A percentile compares a stretch with the other conserved stretches of the same genome.
These are phyloP conservation scores for Juncus inflexus DNA, from an alignment of 176 grass and related monocot species.

Conservation along the genomic window DNA sequence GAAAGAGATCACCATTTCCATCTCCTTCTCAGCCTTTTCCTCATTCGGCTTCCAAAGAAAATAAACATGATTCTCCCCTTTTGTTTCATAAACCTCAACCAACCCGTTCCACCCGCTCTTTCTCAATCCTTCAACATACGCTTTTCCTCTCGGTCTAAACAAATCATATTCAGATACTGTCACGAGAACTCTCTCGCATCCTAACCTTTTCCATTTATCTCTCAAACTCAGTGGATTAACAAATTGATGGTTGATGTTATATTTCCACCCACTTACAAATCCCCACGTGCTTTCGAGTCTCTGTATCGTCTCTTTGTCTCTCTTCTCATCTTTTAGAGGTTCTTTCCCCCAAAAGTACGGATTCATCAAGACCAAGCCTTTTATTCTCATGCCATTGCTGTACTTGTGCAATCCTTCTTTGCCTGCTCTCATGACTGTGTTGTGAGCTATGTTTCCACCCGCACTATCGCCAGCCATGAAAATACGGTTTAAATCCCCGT, in stretches of 20 bases:
- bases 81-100: slow-evolving; percentile 39
- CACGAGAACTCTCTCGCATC: slow-evolving; percentile 35
- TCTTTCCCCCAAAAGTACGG: slow-evolving; percentile 60
- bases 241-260: slow-evolving; percentile 45
- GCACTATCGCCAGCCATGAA: slow-evolving; percentile 71
- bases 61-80: slow-evolving; percentile 48
- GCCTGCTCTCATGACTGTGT: slow-evolving; percentile 27
- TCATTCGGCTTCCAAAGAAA: slow-evolving; percentile 31
- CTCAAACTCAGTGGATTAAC: slow-evolving; percentile 42
- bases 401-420: slow-evolving; percentile 6
- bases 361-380: slow-evolving; percentile 43
- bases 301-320: slow-evolving; percentile 30
- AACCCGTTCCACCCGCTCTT: slow-evolving; percentile 41
- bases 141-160: slow-evolving; percentile 41
- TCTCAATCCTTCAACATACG: slow-evolving; percentile 37
- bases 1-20: slow-evolving; percentile 31
- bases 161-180: slow-evolving; percentile 42
- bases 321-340: slow-evolving; percentile 53
- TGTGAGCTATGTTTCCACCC: slow-evolving; percentile 53
- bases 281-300: slow-evolving; percentile 47
- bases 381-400: slow-evolving; percentile 26
- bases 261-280: slow-evolving; percentile 36
- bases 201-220: slow-evolving; percentile 26
- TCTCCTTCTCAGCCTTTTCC: slow-evolving; percentile 39
- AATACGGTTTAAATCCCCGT: neutral